Evolutionary conservation across 2,329 filamentous ascomycete genomes (phyloP), one percentile per base, ranked within the genome.

Genomic region (Aspergillus sp.): DNA sequence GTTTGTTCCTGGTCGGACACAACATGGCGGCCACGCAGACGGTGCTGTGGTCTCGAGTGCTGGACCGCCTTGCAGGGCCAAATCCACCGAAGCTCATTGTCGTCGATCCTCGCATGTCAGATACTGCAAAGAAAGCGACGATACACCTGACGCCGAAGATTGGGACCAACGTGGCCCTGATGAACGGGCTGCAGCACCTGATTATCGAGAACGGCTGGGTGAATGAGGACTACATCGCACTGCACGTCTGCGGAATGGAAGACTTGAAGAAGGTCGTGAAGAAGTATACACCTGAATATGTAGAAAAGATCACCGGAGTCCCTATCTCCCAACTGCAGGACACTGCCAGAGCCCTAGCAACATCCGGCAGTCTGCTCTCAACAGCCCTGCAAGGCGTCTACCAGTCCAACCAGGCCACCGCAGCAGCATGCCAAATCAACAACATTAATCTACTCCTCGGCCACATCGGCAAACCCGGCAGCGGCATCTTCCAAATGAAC

Each of bases 351-450:
- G 71, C 76, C 41, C 64, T 76, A 4, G 72, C 73, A 7, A 73
- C 66, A 6, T 61, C 69, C 0, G 60, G 57, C 11, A 70, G 62
- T 21, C 64, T 77, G 2, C 60, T 76, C 8, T 77, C 74, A 2
- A 75, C 74, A 4, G 72, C 71, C 1, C 59, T 77, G 1, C 74
- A 76, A 58, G 74, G 74, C 3, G 74, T 77, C 5, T 77, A 77
- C 54, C 74, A 76, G 59, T 75, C 73, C 1, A 73, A 76, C 63
- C 74, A 76, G 57, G 72, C 72, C n/a, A 76, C 74, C 3, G 73
- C 74, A 2, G 68, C 66, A 52, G 73, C 74, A 1, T 76, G 73
- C 58, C 72, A 74, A 58, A 73, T 77, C 60, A 76, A 77, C 62
- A 77, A 76, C 58, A 75, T 77, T 66, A 75, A 75, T 48, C 68